phyloP scores from a whole-genome alignment of 1,284 basidiomycete species.

The Schizophyllum amplum region DNA sequence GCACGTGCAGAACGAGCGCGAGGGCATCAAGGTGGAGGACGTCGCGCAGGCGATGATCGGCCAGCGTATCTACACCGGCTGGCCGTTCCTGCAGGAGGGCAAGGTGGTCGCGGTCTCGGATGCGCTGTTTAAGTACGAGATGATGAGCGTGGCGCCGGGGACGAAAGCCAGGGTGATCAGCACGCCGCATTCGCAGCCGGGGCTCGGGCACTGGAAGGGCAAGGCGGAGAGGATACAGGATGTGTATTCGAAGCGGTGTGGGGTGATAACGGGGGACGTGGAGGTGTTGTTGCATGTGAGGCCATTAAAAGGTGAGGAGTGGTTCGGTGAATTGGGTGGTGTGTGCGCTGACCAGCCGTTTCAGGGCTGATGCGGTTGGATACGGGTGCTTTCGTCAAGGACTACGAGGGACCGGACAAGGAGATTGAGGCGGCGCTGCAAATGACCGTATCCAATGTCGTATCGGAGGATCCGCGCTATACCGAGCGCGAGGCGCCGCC shows the following conservation, averaged over 20 bases:
- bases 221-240: constrained; percentile 79
- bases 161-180: constrained; percentile 50
- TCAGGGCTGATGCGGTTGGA: constrained; percentile 84
- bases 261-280: constrained; percentile 78
- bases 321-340: constrained; percentile 1
- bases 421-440: constrained; percentile 85
- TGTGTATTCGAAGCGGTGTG: constrained; percentile 84
- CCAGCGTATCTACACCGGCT: constrained; percentile 74
- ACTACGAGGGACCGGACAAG: constrained; percentile 80
- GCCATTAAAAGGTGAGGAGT: constrained; percentile 71
- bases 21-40: constrained; percentile 60
- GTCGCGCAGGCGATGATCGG: constrained; percentile 74
- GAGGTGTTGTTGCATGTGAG: constrained; percentile 78
- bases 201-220: constrained; percentile 63
- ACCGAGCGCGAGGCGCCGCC: constrained; percentile 78
- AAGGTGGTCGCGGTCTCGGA: constrained; percentile 85
- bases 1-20: constrained; percentile 72
- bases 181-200: constrained; percentile 65
- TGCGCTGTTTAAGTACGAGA: constrained; percentile 82
- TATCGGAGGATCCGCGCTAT: constrained; percentile 85
- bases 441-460: constrained; percentile 70
- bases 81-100: constrained; percentile 95
- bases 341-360: neutral
- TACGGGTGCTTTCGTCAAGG: constrained; percentile 87
- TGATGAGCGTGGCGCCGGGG: constrained; percentile 48